Conservation (phyloP, 257 asterid species). For the Solanum bulbocastanum region DNA sequence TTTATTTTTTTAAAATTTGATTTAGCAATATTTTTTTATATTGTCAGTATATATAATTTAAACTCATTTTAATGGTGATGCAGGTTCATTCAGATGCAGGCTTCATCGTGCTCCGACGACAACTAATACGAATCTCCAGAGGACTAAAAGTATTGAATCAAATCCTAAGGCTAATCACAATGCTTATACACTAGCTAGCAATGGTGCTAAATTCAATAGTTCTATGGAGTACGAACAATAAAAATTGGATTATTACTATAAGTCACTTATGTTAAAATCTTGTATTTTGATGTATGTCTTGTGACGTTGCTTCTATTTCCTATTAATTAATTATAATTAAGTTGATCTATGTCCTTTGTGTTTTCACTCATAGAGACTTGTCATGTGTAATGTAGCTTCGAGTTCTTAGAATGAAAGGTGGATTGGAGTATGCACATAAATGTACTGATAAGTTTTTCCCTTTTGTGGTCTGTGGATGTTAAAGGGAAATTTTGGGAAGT, state of each 20-base stretch:
- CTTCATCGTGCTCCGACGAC: constrained; percentile 42
- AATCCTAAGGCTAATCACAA: background rate
- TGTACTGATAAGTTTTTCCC: background rate
- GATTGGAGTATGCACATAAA: background rate
- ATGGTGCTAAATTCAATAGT: background rate
- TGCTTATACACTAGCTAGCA: background rate
- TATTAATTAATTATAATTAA: background rate
- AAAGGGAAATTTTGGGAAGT: background rate
- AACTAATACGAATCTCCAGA: constrained; percentile 19
- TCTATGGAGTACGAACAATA: background rate
- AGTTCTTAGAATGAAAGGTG: background rate
- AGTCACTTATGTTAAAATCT: background rate
- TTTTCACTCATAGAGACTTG: background rate
- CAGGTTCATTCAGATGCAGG: constrained; percentile 36
- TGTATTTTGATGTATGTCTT: background rate
- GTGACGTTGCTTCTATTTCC: background rate
- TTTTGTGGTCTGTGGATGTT: background rate
- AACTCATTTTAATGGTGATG: background rate
- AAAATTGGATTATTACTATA: background rate
- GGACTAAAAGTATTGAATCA: constrained; percentile 53
- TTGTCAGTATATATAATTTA: background rate
- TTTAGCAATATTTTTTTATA: background rate
- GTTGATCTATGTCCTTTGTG: background rate
- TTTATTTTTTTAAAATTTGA: too few species aligned
- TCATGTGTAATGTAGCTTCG: too few species aligned